These are phyloP conservation scores for Digitaria exilis DNA, from an alignment of 202 grass and related monocot species.

Conservation along the genomic window DNA sequence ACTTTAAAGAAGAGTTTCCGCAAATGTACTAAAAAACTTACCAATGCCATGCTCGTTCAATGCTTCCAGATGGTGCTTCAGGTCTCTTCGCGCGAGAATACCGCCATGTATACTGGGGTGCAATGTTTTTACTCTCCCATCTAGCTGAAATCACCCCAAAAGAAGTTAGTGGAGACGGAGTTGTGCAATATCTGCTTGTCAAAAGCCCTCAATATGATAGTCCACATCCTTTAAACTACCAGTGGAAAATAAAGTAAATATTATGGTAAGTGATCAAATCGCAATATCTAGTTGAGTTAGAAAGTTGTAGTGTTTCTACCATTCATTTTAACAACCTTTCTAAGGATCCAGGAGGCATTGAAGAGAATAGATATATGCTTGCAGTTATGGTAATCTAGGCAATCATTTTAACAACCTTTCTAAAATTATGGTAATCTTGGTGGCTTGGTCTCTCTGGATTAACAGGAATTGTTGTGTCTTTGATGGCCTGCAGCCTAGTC, in stretches of 20 bases:
- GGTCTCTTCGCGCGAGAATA: constrained; percentile 86
- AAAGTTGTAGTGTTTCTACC: background rate
- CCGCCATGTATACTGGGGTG: constrained; percentile 84
- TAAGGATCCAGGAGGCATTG: too few species aligned
- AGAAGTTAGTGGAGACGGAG: constrained; percentile 8
- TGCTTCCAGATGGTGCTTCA: constrained; percentile 63
- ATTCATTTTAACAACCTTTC: background rate
- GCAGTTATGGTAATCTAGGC: too few species aligned
- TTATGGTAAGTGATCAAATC: background rate
- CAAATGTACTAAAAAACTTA: constrained; percentile 11
- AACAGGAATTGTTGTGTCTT: too few species aligned
- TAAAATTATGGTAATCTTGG: too few species aligned
- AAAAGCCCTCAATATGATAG: background rate
- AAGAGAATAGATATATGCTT: too few species aligned
- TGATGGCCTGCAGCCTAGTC: too few species aligned
- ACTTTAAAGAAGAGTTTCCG: background rate
- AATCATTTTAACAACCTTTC: too few species aligned
- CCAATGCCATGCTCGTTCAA: constrained; percentile 71
- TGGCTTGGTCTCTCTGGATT: too few species aligned
- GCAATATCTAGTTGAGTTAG: background rate
- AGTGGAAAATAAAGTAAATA: background rate
- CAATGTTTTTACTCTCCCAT: constrained; percentile 83
- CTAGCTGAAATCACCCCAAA: constrained; percentile 50
- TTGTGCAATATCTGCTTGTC: background rate
- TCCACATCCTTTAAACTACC: background rate